Evolutionary conservation across 257 asterid genomes (phyloP).

Genomic region (Gentiana macrophylla): DNA sequence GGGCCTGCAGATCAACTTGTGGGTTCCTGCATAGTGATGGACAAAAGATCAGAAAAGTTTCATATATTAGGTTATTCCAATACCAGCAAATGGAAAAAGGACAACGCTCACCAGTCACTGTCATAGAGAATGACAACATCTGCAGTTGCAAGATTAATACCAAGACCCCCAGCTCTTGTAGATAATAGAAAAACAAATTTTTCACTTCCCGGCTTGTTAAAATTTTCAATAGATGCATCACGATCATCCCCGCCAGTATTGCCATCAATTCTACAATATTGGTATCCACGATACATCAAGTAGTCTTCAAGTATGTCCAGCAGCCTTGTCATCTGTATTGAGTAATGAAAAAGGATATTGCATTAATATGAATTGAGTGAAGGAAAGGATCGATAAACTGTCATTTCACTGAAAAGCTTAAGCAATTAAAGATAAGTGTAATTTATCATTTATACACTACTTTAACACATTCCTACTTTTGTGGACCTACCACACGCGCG

Average conservation of each 20-base stretch:
- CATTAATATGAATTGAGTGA: background rate
- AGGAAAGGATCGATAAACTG: too few relatives aligned
- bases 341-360: constrained; percentile 11
- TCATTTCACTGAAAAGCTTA: too few relatives aligned
- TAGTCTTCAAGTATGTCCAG: constrained; percentile 98
- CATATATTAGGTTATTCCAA: background rate
- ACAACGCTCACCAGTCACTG: constrained; percentile 78
- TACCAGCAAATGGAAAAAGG: background rate
- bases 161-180: constrained; percentile 99
- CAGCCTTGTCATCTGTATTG: constrained; percentile 85
- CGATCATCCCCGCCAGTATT: constrained; percentile 99
- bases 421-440: too few relatives aligned
- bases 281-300: constrained; percentile 76
- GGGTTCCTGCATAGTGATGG: constrained; percentile 66
- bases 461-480: too few relatives aligned
- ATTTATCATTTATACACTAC: too few relatives aligned
- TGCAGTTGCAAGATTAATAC: constrained; percentile 98
- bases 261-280: constrained; percentile 93
- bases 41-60: constrained; percentile 10
- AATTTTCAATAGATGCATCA: constrained; percentile 92
- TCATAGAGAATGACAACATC: constrained; percentile 97
- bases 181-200: constrained; percentile 83
- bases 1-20: constrained; percentile 98
- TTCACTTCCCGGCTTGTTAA: constrained; percentile 92
- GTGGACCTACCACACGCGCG: background rate